These are phyloP conservation scores for Geosmithia flava DNA, from an alignment of 2,329 filamentous ascomycete species.

Conservation along the genomic window DNA sequence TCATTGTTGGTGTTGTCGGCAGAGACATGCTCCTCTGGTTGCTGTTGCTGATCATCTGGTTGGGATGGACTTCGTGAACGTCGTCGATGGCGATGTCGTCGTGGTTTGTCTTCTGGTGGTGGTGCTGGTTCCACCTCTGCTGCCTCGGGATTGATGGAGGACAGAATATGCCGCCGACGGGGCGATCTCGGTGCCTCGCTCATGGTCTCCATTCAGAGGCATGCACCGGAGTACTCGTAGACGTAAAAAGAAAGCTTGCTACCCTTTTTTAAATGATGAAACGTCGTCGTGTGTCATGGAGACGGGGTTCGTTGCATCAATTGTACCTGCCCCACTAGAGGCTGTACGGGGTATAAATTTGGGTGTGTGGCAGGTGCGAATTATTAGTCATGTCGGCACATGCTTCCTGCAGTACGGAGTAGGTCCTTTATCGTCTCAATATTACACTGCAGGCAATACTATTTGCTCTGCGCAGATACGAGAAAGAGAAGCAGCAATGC, in stretches of 20 bases:
- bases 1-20: conserved; percentile 4
- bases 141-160: conserved; percentile 29
- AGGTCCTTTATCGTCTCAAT: too few species aligned
- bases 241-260: background rate
- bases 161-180: conserved; percentile 33
- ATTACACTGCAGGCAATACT: too few species aligned
- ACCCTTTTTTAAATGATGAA: too few species aligned
- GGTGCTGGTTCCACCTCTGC: background rate
- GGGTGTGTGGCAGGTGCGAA: background rate
- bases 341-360: background rate
- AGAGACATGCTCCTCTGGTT: background rate
- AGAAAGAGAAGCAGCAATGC: too few species aligned
- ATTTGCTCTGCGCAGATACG: too few species aligned
- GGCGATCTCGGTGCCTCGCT: conserved; percentile 18
- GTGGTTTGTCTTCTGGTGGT: background rate
- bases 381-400: background rate
- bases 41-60: background rate
- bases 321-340: background rate
- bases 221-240: background rate
- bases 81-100: conserved; percentile 1
- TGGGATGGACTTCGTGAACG: conserved; percentile 1
- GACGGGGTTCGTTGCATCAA: background rate
- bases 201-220: conserved; percentile 16
- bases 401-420: too few species aligned
- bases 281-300: background rate